phyloP scores from a whole-genome alignment of 139 green algal species.

The Prasinococcaceae sp. region DNA sequence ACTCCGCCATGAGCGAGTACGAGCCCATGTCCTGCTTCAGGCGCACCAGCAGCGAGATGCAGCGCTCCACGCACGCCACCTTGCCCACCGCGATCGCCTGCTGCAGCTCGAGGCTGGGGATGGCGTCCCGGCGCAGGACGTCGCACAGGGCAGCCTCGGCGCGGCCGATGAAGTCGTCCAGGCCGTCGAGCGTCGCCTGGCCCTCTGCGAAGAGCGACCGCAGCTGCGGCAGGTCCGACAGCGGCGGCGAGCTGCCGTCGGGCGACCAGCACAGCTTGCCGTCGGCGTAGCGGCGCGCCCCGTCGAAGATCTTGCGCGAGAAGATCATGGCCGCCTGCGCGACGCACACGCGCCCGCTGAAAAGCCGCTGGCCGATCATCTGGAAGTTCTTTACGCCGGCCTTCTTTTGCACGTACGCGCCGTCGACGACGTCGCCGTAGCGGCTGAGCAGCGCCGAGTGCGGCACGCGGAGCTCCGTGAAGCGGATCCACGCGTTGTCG shows the following conservation, averaged over 20 bases:
- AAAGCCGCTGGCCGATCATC: constrained; percentile 24
- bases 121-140: neutral
- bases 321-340: constrained; percentile 15
- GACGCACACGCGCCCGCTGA: constrained; percentile 17
- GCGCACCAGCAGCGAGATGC: constrained; percentile 12
- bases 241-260: neutral
- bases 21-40: constrained; percentile 23
- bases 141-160: neutral
- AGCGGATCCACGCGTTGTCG: constrained; percentile 21
- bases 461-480: constrained; percentile 1
- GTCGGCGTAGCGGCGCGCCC: constrained; percentile 9
- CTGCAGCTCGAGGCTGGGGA: neutral
- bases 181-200: neutral
- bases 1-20: constrained; percentile 18
- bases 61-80: constrained; percentile 9
- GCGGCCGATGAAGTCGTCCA: neutral
- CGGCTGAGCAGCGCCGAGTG: constrained; percentile 13
- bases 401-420: constrained; percentile 1
- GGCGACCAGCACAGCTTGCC: constrained; percentile 14
- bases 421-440: constrained; percentile 12
- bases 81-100: constrained; percentile 11
- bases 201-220: constrained; percentile 7
- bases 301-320: neutral
- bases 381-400: constrained; percentile 14
- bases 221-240: constrained; percentile 17